Evolutionary conservation across 805 yeast species (phyloP).

Genomic region (Dipodascus albidus): DNA sequence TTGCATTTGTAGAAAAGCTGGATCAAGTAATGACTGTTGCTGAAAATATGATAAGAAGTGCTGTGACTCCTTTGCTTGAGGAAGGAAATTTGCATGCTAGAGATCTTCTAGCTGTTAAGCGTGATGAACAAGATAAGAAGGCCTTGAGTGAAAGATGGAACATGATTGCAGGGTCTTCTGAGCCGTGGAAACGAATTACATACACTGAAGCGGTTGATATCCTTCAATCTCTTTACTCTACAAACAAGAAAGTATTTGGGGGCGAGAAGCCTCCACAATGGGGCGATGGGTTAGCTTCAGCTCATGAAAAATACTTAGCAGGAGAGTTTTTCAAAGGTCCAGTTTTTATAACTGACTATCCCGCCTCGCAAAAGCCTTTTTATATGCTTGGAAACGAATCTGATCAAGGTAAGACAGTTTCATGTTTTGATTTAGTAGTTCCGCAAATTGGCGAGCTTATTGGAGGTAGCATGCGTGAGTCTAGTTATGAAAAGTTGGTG

Average conservation of each 20-base stretch:
- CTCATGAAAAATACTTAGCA: constrained; percentile 88
- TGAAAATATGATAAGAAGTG: constrained; percentile 56
- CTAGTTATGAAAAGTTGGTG: constrained; percentile 36
- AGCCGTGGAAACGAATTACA: constrained; percentile 57
- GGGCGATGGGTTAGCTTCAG: constrained; percentile 70
- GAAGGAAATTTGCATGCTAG: constrained; percentile 12
- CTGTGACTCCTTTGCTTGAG: constrained; percentile 23
- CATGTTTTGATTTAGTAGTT: constrained; percentile 77
- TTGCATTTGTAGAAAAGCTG: constrained; percentile 48
- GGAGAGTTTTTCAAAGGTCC: constrained; percentile 49
- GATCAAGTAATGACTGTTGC: constrained; percentile 51
- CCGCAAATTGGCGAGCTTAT: constrained; percentile 91
- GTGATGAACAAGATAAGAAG: constrained; percentile 27
- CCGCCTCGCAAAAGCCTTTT: constrained; percentile 69
- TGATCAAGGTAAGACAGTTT: constrained; percentile 47
- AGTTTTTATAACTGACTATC: constrained; percentile 85
- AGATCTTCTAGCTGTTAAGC: constrained; percentile 18
- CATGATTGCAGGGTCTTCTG: constrained; percentile 27
- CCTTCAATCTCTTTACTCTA: constrained; percentile 22
- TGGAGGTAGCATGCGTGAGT: constrained; percentile 92
- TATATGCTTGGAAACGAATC: constrained; percentile 55
- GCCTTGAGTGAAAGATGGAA: constrained; percentile 47
- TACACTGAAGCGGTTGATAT: constrained; percentile 65
- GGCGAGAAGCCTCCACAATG: constrained; percentile 25
- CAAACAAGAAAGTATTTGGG: constrained; percentile 14